phyloP scores from a whole-genome alignment of 2,329 filamentous ascomycete species.

The Lizonia empirigonia region DNA sequence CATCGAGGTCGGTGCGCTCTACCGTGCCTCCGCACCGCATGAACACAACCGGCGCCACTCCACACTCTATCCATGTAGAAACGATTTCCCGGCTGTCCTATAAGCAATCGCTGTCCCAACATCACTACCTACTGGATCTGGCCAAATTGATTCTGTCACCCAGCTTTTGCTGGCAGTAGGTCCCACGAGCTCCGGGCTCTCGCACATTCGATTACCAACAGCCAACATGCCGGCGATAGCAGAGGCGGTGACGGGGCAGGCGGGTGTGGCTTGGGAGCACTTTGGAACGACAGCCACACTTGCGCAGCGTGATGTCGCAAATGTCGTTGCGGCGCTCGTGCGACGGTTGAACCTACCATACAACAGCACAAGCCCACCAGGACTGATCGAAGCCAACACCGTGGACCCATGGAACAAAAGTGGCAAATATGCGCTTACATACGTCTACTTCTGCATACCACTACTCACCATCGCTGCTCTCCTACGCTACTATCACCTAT shows the following conservation, averaged over 20 bases:
- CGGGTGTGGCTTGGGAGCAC: conserved; percentile 38
- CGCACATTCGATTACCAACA: conserved; percentile 17
- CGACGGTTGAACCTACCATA: conserved; percentile 62
- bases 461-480: conserved; percentile 70
- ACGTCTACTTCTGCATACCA: conserved; percentile 84
- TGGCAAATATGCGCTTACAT: conserved; percentile 84
- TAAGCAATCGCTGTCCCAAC: conserved; percentile 27
- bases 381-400: conserved; percentile 61
- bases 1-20: conserved; percentile 28
- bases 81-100: conserved; percentile 26
- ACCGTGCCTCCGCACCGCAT: conserved; percentile 42
- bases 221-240: conserved; percentile 44
- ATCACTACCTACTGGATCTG: conserved; percentile 6
- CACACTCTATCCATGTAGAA: conserved; percentile 43
- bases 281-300: conserved; percentile 36
- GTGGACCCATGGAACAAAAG: conserved; percentile 80
- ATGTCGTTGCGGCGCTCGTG: conserved; percentile 37
- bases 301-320: conserved; percentile 36
- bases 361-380: conserved; percentile 61
- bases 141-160: conserved; percentile 25
- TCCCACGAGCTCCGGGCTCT: conserved; percentile 27
- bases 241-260: conserved; percentile 35
- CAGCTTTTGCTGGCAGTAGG: conserved; percentile 45
- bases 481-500: conserved; percentile 82
- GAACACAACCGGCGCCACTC: conserved; percentile 31